Evolutionary conservation across 208 protist species (phyloP).

Genomic region (Leishmania braziliensis): DNA sequence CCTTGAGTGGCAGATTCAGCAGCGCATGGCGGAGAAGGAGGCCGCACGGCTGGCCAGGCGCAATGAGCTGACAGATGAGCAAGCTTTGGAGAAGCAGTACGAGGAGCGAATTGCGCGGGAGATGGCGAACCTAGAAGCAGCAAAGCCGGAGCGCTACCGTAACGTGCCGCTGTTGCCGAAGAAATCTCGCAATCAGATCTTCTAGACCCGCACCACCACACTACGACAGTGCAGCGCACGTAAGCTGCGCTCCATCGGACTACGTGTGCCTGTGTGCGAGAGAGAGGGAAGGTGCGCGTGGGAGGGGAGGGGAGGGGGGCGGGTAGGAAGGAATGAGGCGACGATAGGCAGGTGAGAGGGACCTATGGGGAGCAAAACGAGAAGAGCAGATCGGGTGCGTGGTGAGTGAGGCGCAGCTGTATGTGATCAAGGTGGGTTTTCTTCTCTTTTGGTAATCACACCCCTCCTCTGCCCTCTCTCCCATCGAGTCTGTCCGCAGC

Average conservation of each 20-base stretch:
- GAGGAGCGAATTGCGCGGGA: constrained; percentile 68
- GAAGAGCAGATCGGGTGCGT: background rate
- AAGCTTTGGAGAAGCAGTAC: constrained; percentile 55
- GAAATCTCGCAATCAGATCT: constrained; percentile 34
- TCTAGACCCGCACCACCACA: constrained; percentile 26
- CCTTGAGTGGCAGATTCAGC: constrained; percentile 65
- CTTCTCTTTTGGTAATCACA: background rate
- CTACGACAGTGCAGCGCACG: background rate
- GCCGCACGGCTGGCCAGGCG: constrained; percentile 36
- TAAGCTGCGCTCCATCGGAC: background rate
- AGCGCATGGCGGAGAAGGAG: constrained; percentile 49
- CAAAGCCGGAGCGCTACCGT: constrained; percentile 75
- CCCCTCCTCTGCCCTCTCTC: background rate
- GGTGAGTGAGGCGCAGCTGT: background rate
- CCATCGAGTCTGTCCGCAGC: background rate
- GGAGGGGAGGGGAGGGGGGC: background rate
- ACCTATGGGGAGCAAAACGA: background rate
- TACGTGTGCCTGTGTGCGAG: background rate
- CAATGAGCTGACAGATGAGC: constrained; percentile 61
- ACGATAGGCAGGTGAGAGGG: background rate
- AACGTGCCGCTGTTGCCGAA: constrained; percentile 70
- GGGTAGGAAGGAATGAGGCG: background rate
- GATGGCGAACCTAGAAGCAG: constrained; percentile 77
- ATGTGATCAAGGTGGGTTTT: background rate
- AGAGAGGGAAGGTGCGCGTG: background rate